These are phyloP conservation scores for Globisporangium sylvaticum DNA, from an alignment of 352 stramenopile genomes.

Conservation along the genomic window DNA sequence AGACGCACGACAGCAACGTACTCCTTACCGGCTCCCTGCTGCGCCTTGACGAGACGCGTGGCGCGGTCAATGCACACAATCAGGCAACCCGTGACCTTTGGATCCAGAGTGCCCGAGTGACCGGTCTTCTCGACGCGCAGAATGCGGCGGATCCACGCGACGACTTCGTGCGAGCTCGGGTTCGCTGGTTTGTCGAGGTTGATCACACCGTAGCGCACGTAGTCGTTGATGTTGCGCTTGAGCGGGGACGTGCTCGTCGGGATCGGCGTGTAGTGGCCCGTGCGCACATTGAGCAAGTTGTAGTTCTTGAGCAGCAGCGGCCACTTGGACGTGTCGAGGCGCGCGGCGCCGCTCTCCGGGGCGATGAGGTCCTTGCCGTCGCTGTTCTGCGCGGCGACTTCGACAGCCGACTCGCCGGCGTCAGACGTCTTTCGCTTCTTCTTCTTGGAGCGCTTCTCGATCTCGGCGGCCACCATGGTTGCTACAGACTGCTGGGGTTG, in stretches of 20 bases:
- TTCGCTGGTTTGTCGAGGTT: constrained; percentile 99
- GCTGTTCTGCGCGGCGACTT: not conserved
- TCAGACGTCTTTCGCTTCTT: constrained; percentile 82
- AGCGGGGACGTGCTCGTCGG: constrained; percentile 94
- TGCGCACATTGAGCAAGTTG: constrained; percentile 97
- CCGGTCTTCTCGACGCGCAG: constrained; percentile 99
- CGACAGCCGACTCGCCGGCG: constrained; percentile 20
- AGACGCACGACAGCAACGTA: constrained; percentile 98
- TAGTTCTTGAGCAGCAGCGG: constrained; percentile 99
- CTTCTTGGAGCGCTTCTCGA: constrained; percentile 89
- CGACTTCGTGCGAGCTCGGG: constrained; percentile 98
- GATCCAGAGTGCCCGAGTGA: constrained; percentile 98
- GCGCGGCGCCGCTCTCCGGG: constrained; percentile 80
- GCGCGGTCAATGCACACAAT: constrained; percentile 99
- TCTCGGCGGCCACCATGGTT: constrained; percentile 55
- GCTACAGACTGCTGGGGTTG: not conserved
- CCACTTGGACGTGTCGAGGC: constrained; percentile 97
- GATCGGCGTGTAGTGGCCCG: constrained; percentile 99
- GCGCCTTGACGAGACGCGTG: constrained; percentile 89
- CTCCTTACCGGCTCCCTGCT: constrained; percentile 98
- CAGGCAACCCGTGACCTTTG: constrained; percentile 99
- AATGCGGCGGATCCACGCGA: constrained; percentile 99
- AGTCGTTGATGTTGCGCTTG: constrained; percentile 96
- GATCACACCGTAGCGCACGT: constrained; percentile 99
- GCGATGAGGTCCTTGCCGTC: constrained; percentile 71